Evolutionary conservation across 345 rosid genomes (phyloP), one percentile per base, ranked within the genome.

Genomic region (Lepidium didymum): DNA sequence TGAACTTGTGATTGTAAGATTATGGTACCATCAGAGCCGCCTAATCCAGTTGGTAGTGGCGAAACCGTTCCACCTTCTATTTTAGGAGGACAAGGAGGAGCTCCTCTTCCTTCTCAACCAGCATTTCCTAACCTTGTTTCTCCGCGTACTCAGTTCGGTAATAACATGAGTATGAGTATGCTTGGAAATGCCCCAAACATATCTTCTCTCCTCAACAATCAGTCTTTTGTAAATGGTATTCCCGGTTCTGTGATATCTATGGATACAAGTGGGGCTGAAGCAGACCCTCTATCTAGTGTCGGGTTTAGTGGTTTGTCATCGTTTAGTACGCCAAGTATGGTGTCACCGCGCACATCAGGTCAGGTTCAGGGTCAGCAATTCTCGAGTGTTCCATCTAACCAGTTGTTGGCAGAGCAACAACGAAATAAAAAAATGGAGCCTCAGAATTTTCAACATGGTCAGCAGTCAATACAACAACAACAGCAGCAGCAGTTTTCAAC

Each of bases 1-100:
- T 78, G 10, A 9, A 9, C 21, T 64, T 77, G 82, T 77, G 66
- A 64, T 76, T 62, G 44, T 31, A 14, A 53, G 70, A 83, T 55
- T 59, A 95, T 95, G 99, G 85, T 87, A 43, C 94, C 89, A 35
- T 82, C 97, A 40, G 99, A 97, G 70, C 82, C 87, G 59, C 82
- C 94, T 33, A 80, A 86, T 62, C 91, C 97, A 9, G 79, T 85
- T 61, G 92, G 96, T 49, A 85, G 90, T 72, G 82, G 88, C 37
- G 97, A 85, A 77, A 75, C 85, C 43, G 88, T 80, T 73, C 68
- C 88, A 5, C 78, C 96, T 63, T 83, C 96, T 2, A 81, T 88
- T 31, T 66, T 92, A 84, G 96, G 98, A 70, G 63, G 80, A 27
- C 96, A 88, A 75, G 96, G 96, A 37, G 91, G 89, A 83, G 63